A percentile compares a stretch with the other conserved stretches of the same genome.
These are phyloP conservation scores for Claviceps cyperi DNA, from an alignment of 2,329 filamentous ascomycete species.

Conservation along the genomic window DNA sequence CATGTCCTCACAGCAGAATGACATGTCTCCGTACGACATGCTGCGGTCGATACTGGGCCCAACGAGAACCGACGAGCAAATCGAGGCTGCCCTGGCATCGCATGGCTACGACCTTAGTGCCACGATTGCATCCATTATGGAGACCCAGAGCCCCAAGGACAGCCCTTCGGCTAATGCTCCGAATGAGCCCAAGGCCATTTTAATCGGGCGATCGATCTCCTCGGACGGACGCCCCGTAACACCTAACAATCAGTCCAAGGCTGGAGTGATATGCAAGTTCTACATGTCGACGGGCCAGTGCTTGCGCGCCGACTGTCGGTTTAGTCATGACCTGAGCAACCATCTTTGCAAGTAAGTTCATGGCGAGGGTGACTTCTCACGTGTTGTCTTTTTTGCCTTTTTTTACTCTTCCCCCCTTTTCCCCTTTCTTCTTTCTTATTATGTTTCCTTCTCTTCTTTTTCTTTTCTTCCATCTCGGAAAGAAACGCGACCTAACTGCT, in stretches of 20 bases:
- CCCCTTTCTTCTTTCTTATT: not conserved
- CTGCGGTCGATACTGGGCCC: constrained; percentile 86
- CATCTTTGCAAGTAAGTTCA: constrained; percentile 89
- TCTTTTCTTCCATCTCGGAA: not conserved
- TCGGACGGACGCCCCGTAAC: constrained; percentile 62
- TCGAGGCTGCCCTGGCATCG: constrained; percentile 74
- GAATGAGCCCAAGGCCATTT: constrained; percentile 48
- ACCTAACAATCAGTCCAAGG: constrained; percentile 62
- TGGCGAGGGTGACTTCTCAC: not conserved
- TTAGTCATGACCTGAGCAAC: constrained; percentile 89
- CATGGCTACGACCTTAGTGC: constrained; percentile 90
- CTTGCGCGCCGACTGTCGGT: constrained; percentile 86
- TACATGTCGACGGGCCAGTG: constrained; percentile 93
- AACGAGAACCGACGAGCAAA: constrained; percentile 81
- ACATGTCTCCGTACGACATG: constrained; percentile 98
- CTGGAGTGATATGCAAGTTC: constrained; percentile 90
- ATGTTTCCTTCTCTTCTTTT: not conserved
- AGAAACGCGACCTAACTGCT: not conserved
- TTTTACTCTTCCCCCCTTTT: too few species aligned
- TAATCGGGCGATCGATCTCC: constrained; percentile 84
- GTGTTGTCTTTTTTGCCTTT: not conserved
- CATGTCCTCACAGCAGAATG: constrained; percentile 49
- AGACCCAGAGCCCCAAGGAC: constrained; percentile 39
- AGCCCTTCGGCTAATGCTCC: constrained; percentile 19
- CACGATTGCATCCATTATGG: constrained; percentile 80